A percentile compares a stretch with the other conserved stretches of the same genome.
These are phyloP conservation scores for Pythium scleroteichum DNA, from an alignment of 352 stramenopile species.

Conservation along the genomic window DNA sequence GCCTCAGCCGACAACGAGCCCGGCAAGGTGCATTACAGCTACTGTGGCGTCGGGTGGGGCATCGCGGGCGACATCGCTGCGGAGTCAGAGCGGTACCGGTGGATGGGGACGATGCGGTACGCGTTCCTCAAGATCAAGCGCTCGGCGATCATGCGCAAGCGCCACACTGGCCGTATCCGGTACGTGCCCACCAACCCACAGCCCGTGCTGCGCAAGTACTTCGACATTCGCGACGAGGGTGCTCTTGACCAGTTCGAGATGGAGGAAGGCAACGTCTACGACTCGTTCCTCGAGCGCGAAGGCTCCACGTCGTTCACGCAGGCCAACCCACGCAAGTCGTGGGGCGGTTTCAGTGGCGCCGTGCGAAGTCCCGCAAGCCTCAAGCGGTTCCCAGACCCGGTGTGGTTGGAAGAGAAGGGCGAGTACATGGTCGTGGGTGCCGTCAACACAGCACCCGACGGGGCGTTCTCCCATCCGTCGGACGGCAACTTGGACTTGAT, in stretches of 20 bases:
- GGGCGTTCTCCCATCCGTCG: slow-evolving; percentile 70
- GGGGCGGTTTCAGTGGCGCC: slow-evolving; percentile 50
- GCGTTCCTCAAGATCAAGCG: slow-evolving; percentile 80
- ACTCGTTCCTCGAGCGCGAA: slow-evolving; percentile 36
- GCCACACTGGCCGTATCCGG: slow-evolving; percentile 61
- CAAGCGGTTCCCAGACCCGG: slow-evolving; percentile 55
- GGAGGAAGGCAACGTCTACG: slow-evolving; percentile 81
- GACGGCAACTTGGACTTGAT: slow-evolving; percentile 81
- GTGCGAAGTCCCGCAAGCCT: slow-evolving; percentile 63
- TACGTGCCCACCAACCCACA: slow-evolving; percentile 73
- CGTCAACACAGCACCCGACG: slow-evolving; percentile 73
- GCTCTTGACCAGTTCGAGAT: slow-evolving; percentile 83
- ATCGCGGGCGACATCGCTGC: slow-evolving; percentile 72
- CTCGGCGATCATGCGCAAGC: slow-evolving; percentile 54
- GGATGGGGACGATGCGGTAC: slow-evolving; percentile 75
- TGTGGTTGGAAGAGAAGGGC: slow-evolving; percentile 67
- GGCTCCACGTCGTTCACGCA: slow-evolving; percentile 35
- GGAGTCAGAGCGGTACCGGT: slow-evolving; percentile 80
- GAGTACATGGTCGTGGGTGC: slow-evolving; percentile 70
- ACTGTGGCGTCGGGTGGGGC: slow-evolving; percentile 80
- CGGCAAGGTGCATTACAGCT: slow-evolving; percentile 77
- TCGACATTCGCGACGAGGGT: slow-evolving; percentile 74
- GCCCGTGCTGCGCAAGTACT: slow-evolving; percentile 60
- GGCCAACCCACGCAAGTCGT: slow-evolving; percentile 51
- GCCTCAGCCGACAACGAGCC: slow-evolving; percentile 53